These are phyloP conservation scores for Saccharomycopsis sp. DNA, from an alignment of 805 yeast species.

Conservation along the genomic window DNA sequence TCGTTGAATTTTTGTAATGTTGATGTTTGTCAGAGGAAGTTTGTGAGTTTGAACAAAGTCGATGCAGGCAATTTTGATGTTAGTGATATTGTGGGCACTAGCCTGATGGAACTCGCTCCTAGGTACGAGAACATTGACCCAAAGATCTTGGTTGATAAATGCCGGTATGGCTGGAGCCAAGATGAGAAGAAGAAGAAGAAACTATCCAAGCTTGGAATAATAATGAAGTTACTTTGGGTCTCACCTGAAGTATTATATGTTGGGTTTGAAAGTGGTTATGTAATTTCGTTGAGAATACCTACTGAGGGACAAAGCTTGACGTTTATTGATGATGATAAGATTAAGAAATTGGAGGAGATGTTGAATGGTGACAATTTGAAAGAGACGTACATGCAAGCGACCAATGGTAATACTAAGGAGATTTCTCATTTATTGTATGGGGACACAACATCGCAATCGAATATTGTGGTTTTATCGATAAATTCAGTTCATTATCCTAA, in stretches of 20 bases:
- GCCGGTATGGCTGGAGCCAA: no score
- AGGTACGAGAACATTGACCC: slow-evolving; percentile 19
- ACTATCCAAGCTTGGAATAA: slow-evolving; percentile 48
- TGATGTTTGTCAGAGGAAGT: slow-evolving; percentile 31
- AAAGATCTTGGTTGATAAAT: slow-evolving; percentile 19
- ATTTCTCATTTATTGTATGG: slow-evolving; percentile 16
- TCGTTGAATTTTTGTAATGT: slow-evolving; percentile 66
- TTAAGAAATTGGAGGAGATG: slow-evolving; percentile 21
- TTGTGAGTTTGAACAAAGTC: slow-evolving; percentile 56
- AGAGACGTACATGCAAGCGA: slow-evolving; percentile 26
- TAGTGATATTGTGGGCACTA: slow-evolving; percentile 19
- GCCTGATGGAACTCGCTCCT: slow-evolving; percentile 15
- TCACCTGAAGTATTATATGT: slow-evolving; percentile 31
- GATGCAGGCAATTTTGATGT: slow-evolving; percentile 30
- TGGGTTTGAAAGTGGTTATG: slow-evolving; percentile 75
- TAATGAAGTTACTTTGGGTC: slow-evolving; percentile 50
- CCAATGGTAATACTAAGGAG: slow-evolving; percentile 27
- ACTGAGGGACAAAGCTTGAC: slow-evolving; percentile 5
- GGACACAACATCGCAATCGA: slow-evolving; percentile 13
- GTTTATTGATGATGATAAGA: slow-evolving; percentile 27
- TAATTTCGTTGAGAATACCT: slow-evolving; percentile 29
- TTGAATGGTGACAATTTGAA: slow-evolving; percentile 22
- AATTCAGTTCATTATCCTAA: slow-evolving; percentile 41
- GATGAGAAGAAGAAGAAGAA: slow-evolving; percentile 16
- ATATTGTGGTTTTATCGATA: slow-evolving; percentile 22